phyloP scores from a whole-genome alignment of 805 yeast genomes.

The Isabelozyma rhagii region DNA sequence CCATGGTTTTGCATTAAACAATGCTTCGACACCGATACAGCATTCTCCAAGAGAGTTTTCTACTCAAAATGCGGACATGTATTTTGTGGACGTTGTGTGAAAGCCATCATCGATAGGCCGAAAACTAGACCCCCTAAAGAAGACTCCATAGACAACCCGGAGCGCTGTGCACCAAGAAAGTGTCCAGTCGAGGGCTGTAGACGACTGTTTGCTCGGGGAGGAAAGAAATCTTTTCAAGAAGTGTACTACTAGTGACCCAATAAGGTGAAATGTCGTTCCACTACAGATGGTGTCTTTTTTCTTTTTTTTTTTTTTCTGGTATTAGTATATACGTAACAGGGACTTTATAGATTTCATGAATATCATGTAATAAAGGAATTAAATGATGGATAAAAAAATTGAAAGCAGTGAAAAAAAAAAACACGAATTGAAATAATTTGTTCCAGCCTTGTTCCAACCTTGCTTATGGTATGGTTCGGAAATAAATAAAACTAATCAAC shows the following conservation, averaged over 20 bases:
- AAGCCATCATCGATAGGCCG: conserved; percentile 53
- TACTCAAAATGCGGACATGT: conserved; percentile 76
- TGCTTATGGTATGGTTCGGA: neutral
- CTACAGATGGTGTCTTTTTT: too few relatives aligned
- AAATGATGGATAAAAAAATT: neutral
- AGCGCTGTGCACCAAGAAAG: conserved; percentile 48
- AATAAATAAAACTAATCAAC: conserved; percentile 25
- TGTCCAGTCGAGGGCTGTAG: conserved; percentile 58
- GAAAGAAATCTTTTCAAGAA: conserved; percentile 51
- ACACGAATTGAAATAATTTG: neutral
- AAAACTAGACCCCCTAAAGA: conserved; percentile 11
- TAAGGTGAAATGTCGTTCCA: neutral
- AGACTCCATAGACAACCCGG: conserved; percentile 30
- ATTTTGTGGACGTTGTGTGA: conserved; percentile 82
- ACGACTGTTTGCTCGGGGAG: conserved; percentile 34
- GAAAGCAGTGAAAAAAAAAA: neutral
- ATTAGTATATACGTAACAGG: neutral
- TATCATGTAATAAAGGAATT: neutral
- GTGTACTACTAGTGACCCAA: conserved; percentile 26
- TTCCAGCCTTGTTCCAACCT: too few relatives aligned
- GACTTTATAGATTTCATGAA: neutral
- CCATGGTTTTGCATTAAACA: conserved; percentile 60
- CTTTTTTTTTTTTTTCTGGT: too few relatives aligned
- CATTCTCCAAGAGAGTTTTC: conserved; percentile 64
- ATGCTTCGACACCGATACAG: conserved; percentile 54